Conservation (phyloP, 768 basidiomycete genomes). For the Epithele typhae region DNA sequence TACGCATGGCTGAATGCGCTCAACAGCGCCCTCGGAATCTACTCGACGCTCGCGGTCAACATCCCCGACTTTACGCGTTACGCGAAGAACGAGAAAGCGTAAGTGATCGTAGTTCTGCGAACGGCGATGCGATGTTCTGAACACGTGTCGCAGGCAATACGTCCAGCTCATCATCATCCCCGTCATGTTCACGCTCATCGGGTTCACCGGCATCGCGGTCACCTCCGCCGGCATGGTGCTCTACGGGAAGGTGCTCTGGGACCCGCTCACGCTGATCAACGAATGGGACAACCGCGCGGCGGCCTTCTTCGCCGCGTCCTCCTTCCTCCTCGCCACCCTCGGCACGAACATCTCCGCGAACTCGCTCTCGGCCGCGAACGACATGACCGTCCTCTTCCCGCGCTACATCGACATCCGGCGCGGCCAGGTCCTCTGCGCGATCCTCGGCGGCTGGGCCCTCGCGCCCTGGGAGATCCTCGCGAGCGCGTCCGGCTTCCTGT, state of each 20-base stretch:
- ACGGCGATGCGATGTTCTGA: too few species aligned
- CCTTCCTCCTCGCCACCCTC: slow-evolving; percentile 69
- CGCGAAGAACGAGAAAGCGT: slow-evolving; percentile 63
- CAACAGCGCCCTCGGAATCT: slow-evolving; percentile 74
- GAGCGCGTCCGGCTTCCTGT: slow-evolving; percentile 60
- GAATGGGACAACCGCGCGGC: slow-evolving; percentile 83
- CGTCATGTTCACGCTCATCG: slow-evolving; percentile 67
- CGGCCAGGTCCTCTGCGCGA: slow-evolving; percentile 69
- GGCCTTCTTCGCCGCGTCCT: slow-evolving; percentile 77
- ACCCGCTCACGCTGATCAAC: slow-evolving; percentile 72
- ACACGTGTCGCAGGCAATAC: slow-evolving; percentile 47
- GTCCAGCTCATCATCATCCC: slow-evolving; percentile 76
- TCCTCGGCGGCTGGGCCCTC: slow-evolving; percentile 83
- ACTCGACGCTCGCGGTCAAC: slow-evolving; percentile 69
- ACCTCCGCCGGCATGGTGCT: slow-evolving; percentile 71
- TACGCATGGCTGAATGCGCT: slow-evolving; percentile 79
- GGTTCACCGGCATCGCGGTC: slow-evolving; percentile 78
- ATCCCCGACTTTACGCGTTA: slow-evolving; percentile 91
- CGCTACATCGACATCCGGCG: slow-evolving; percentile 77
- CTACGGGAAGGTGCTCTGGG: slow-evolving; percentile 68
- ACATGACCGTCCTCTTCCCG: slow-evolving; percentile 76
- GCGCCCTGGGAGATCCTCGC: slow-evolving; percentile 84
- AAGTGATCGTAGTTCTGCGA: slow-evolving; percentile 25
- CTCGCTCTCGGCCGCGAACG: slow-evolving; percentile 72
- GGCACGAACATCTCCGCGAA: slow-evolving; percentile 74